Evolutionary conservation across 768 basidiomycete species (phyloP).

Genomic region (Holtermannia corniformis): DNA sequence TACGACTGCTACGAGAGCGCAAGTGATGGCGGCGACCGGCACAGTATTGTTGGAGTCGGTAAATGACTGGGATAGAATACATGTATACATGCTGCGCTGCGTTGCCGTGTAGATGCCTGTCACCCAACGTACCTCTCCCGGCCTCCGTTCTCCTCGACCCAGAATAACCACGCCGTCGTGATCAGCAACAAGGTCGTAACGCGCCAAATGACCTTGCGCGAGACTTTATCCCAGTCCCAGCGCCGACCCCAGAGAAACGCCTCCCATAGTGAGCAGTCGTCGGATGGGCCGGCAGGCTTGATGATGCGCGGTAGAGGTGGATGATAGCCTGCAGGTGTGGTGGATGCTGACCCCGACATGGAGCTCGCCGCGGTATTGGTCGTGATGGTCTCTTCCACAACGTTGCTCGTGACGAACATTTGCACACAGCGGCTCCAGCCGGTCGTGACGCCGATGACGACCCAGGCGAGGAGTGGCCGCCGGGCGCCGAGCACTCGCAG

Average conservation of each 20-base stretch:
- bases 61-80: too few relatives aligned
- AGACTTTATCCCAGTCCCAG: constrained; percentile 36
- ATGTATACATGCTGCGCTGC: too few relatives aligned
- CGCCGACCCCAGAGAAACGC: constrained; percentile 21
- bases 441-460: constrained; percentile 79
- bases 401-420: constrained; percentile 92
- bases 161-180: constrained; percentile 33
- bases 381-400: constrained; percentile 35
- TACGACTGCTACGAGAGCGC: too few relatives aligned
- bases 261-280: constrained; percentile 9
- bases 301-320: neutral
- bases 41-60: too few relatives aligned
- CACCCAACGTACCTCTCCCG: constrained; percentile 3
- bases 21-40: too few relatives aligned
- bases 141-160: constrained; percentile 23
- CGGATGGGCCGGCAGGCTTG: neutral
- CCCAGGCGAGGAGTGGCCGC: constrained; percentile 81
- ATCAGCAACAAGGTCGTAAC: constrained; percentile 25
- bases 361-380: neutral
- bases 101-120: too few relatives aligned
- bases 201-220: constrained; percentile 31
- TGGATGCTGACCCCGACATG: neutral
- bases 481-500: constrained; percentile 60
- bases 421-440: constrained; percentile 57
- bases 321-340: neutral